Base-by-base conservation (phyloP, 2,329 filamentous ascomycete species). In the Microthyrium microscopicum region DNA sequence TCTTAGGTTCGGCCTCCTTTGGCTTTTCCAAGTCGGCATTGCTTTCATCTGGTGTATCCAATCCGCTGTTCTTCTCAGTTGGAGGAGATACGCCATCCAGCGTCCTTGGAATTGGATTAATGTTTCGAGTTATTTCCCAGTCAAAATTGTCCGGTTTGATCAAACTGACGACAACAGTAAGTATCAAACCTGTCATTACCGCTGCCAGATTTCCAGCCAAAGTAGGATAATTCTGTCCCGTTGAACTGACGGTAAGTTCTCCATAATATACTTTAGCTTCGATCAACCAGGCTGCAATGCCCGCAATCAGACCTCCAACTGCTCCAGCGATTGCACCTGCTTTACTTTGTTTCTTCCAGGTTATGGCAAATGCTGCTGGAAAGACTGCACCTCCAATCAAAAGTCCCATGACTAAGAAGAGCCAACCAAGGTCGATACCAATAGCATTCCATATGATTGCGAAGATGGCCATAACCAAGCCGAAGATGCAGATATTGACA, bases 361-460 rank as follows among this genome's bases (percentile, higher is more conserved):
- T 45, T 19, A 58, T 51, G 5, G 52, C 39, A 20, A 57, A 55
- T 1, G 52, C 50, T 2, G 49, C 40, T 2, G 52, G 52, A 31
- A 61, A 55, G 5, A 59, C 53, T 2, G 55, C 57, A 4, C 54
- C 55, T 4, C 56, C 54, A 4, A 61, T 58, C 1, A 58, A 44
- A 11, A 60, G 47, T 18, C 53, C 56, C 45, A 59, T 54, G n/a
- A 56, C 50, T 5, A 55, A 37, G 44, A 52, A 53, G 2, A 58
- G 46, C 53, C 54, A 58, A 3, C 54, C 54, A 17, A 58, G 49
- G 30, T 55, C 55, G 9, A 59, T 48, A n/a, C 50, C 52, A 4
- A 52, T 48, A 17, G 44, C 43, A 19, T 56, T 55, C 40, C 55
- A 50, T 13, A 54, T 51, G 33, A 47, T 50, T 3, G 48, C 50